phyloP scores from a whole-genome alignment of 2,329 filamentous ascomycete genomes.

The Sporothrix phasma region DNA sequence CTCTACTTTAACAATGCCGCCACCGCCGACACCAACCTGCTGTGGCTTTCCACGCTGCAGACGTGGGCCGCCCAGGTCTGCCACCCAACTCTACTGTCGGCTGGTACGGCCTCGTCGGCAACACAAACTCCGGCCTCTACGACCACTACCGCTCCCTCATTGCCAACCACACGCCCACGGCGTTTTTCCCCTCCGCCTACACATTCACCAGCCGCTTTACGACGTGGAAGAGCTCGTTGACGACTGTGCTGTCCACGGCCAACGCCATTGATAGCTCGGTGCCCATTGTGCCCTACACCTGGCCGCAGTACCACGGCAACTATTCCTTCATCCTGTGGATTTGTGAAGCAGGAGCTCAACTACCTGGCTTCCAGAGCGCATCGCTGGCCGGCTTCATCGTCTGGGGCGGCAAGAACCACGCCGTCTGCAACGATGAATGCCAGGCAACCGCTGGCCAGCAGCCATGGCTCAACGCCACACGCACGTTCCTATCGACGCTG shows the following conservation, averaged over 20 bases:
- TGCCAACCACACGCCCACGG: conserved; percentile 15
- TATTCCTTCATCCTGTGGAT: conserved; percentile 11
- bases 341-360: conserved; percentile 7
- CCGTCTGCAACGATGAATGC: conserved; percentile 12
- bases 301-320: conserved; percentile 16
- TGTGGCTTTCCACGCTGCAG: conserved; percentile 7
- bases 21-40: conserved; percentile 8
- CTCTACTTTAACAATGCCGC: conserved; percentile 7
- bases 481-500: conserved; percentile 8
- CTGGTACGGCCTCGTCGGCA: conserved; percentile 14
- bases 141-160: conserved; percentile 11
- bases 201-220: conserved; percentile 8
- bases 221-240: conserved; percentile 7
- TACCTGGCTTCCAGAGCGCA: not conserved
- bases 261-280: conserved; percentile 3
- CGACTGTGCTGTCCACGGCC: not conserved
- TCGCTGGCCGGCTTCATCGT: conserved; percentile 4
- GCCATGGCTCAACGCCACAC: conserved; percentile 13
- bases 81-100: conserved; percentile 6
- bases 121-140: conserved; percentile 11
- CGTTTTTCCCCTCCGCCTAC: conserved; percentile 14
- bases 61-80: conserved; percentile 13
- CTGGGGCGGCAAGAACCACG: conserved; percentile 16
- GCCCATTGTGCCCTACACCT: conserved; percentile 12
- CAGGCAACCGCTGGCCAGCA: conserved; percentile 13